Percentiles rank a stretch among this genome's conserved stretches.
Conservation (phyloP, 306 rosid species). For the Castanea crenata region DNA sequence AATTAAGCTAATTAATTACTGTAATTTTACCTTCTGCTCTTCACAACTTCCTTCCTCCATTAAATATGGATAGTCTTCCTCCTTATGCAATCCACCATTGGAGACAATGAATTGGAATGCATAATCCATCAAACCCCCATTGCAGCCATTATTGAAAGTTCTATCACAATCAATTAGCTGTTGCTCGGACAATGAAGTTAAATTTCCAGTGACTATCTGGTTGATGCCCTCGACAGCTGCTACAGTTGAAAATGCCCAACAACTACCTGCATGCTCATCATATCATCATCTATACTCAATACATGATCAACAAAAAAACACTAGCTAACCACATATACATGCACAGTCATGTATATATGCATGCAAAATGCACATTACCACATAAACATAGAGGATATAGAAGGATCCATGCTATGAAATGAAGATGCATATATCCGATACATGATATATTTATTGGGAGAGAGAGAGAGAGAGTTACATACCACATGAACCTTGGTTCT, state of each 20-base stretch:
- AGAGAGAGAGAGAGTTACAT: slow-evolving; percentile 9
- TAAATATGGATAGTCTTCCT: slow-evolving; percentile 74
- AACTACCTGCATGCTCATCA: slow-evolving; percentile 51
- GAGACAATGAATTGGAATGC: slow-evolving; percentile 53
- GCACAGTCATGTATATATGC: too few relatives aligned
- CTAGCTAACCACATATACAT: too few relatives aligned
- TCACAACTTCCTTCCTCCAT: slow-evolving; percentile 95
- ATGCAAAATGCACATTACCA: too few relatives aligned
- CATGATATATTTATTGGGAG: too few relatives aligned
- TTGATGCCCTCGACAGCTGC: slow-evolving; percentile 76
- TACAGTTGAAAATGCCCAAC: slow-evolving; percentile 77
- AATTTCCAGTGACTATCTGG: slow-evolving; percentile 60
- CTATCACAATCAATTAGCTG: slow-evolving; percentile 71
- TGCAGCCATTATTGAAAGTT: slow-evolving; percentile 64
- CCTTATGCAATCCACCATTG: slow-evolving; percentile 63
- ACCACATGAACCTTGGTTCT: slow-evolving; percentile 84
- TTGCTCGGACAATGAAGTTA: slow-evolving; percentile 67
- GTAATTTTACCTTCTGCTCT: slow-evolving; percentile 53
- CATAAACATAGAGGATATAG: too few relatives aligned
- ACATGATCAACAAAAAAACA: too few relatives aligned
- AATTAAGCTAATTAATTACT: background rate
- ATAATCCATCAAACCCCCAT: slow-evolving; percentile 80
- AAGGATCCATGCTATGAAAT: too few relatives aligned
- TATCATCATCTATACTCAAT: background rate
- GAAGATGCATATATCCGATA: too few relatives aligned